A percentile compares a stretch with the other conserved stretches of the same genome.
Conservation (phyloP, 148 eudicot genomes). For the Limonium bicolor region DNA sequence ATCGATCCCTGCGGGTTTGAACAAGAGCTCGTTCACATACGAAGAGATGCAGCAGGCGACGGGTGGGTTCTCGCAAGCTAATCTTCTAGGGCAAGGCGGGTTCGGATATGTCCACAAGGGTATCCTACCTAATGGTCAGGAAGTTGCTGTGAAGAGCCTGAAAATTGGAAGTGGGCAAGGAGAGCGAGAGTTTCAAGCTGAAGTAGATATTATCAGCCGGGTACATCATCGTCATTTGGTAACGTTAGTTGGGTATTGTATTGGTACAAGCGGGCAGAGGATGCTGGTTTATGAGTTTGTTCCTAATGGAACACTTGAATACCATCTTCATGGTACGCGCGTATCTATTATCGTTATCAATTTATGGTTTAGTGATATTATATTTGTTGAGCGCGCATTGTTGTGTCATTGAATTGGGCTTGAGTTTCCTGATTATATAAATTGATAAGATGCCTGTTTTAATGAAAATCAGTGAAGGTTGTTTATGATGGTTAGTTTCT, state of each 20-base stretch:
- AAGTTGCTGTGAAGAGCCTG: conserved; percentile 63
- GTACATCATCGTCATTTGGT: conserved; percentile 87
- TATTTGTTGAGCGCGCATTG: background rate
- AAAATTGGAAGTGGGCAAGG: conserved; percentile 74
- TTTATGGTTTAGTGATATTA: background rate
- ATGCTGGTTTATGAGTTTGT: conserved; percentile 80
- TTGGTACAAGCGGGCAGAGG: conserved; percentile 45
- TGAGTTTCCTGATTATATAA: too few relatives aligned
- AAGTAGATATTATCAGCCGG: conserved; percentile 76
- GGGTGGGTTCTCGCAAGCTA: conserved; percentile 25
- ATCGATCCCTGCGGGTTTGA: conserved; percentile 28
- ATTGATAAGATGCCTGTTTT: too few relatives aligned
- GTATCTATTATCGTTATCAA: background rate
- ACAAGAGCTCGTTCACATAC: conserved; percentile 38
- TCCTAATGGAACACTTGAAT: conserved; percentile 48
- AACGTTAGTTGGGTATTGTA: conserved; percentile 71
- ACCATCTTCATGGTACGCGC: conserved; percentile 66
- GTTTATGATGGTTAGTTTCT: too few relatives aligned
- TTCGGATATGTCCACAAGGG: conserved; percentile 78
- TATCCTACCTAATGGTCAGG: conserved; percentile 52
- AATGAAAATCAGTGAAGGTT: too few relatives aligned
- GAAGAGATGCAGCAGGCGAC: conserved; percentile 57
- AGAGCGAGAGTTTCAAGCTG: conserved; percentile 74
- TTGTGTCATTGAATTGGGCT: too few relatives aligned
- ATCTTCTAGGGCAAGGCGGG: conserved; percentile 68